These are phyloP conservation scores for Pistacia vera DNA, from an alignment of 345 rosid genomes.

Conservation along the genomic window DNA sequence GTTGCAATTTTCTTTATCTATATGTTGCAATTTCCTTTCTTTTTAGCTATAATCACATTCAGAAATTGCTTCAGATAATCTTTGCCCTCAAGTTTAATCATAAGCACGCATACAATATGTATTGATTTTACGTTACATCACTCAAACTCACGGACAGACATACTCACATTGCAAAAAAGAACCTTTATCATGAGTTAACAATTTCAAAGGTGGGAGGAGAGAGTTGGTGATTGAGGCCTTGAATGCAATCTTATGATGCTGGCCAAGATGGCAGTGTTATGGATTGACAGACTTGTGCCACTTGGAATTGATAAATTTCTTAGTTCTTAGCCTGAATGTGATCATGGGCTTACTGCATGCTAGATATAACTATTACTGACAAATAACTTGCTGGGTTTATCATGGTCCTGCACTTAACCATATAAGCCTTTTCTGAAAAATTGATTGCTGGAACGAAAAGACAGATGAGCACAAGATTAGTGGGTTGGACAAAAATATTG, in stretches of 20 bases:
- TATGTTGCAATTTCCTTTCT: background rate
- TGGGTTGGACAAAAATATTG: background rate
- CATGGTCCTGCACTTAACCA: background rate
- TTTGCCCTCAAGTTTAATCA: background rate
- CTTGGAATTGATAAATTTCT: no score
- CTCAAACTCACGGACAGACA: background rate
- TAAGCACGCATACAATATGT: background rate
- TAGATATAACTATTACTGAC: background rate
- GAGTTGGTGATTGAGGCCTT: background rate
- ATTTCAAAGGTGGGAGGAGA: background rate
- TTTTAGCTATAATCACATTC: background rate
- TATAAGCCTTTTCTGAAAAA: background rate
- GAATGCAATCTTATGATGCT: background rate
- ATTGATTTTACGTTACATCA: background rate
- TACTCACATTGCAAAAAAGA: no score
- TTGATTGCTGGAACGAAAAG: background rate
- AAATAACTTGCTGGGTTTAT: background rate
- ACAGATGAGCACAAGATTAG: background rate
- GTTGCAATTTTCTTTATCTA: background rate
- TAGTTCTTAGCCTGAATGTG: background rate
- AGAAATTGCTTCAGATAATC: conserved; percentile 4
- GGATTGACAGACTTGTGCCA: background rate
- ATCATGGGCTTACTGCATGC: background rate
- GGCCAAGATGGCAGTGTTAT: background rate
- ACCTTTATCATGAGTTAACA: background rate